Percentiles rank a stretch among this genome's conserved stretches.
Evolutionary conservation across 2,329 filamentous ascomycete species (phyloP).

Genomic region (Diaporthe sp.): DNA sequence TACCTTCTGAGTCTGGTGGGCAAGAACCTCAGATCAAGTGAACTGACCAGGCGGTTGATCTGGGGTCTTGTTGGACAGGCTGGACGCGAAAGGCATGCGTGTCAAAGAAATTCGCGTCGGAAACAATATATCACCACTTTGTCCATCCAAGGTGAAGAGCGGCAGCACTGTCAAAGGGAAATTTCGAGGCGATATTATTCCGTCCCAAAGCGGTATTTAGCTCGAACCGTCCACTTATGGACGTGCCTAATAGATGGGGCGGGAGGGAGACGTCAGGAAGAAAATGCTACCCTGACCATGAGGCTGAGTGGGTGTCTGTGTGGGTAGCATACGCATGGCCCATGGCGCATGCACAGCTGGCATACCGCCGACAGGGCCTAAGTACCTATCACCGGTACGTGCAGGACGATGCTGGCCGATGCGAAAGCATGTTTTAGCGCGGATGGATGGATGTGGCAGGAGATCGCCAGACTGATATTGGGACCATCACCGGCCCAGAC

Average conservation of each 20-base stretch:
- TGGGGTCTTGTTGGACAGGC: neutral
- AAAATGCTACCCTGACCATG: slow-evolving; percentile 11
- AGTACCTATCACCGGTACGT: slow-evolving; percentile 29
- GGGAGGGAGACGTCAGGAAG: slow-evolving; percentile 14
- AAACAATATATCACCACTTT: neutral
- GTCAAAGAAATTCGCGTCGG: slow-evolving; percentile 1
- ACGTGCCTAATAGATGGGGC: slow-evolving; percentile 17
- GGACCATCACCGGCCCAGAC: slow-evolving; percentile 31
- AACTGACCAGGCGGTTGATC: neutral
- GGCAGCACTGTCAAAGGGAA: slow-evolving; percentile 4
- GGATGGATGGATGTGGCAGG: slow-evolving; percentile 24
- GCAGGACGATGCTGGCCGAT: slow-evolving; percentile 17
- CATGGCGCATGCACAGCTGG: slow-evolving; percentile 23
- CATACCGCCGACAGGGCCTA: slow-evolving; percentile 18
- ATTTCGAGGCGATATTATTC: slow-evolving; percentile 14
- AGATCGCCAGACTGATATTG: slow-evolving; percentile 30
- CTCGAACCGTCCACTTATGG: neutral
- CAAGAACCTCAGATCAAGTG: slow-evolving; percentile 5
- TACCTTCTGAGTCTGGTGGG: slow-evolving; percentile 3
- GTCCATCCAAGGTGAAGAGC: neutral
- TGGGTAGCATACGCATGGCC: slow-evolving; percentile 19
- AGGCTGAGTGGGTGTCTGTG: slow-evolving; percentile 24
- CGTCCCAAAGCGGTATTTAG: slow-evolving; percentile 28
- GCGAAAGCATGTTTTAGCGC: slow-evolving; percentile 33
- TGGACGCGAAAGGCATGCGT: neutral